Percentiles rank a stretch among this genome's conserved stretches.
These are phyloP conservation scores for Cladosporium sp. DNA, from an alignment of 2,329 filamentous ascomycete genomes.

Conservation along the genomic window DNA sequence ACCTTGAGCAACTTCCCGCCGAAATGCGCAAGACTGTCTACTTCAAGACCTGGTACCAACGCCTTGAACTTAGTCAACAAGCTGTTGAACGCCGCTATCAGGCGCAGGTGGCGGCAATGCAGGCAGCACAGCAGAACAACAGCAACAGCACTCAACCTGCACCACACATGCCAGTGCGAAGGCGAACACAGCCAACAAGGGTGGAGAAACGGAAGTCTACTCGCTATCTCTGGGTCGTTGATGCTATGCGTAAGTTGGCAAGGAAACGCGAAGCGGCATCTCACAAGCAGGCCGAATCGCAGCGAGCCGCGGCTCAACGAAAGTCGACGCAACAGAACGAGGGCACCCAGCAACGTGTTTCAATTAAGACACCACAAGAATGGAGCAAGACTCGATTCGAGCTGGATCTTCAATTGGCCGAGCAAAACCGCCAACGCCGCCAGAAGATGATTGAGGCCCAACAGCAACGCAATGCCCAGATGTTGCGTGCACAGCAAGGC, in stretches of 20 bases:
- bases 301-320: slow-evolving; percentile 67
- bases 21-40: slow-evolving; percentile 96
- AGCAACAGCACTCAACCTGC: slow-evolving; percentile 33
- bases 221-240: slow-evolving; percentile 81
- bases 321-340: slow-evolving; percentile 51
- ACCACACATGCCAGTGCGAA: slow-evolving; percentile 53
- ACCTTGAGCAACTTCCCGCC: slow-evolving; percentile 79
- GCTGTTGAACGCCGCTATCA: slow-evolving; percentile 56
- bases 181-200: slow-evolving; percentile 72
- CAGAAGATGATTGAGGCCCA: slow-evolving; percentile 55
- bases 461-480: slow-evolving; percentile 36
- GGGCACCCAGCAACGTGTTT: slow-evolving; percentile 24
- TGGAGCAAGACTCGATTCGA: slow-evolving; percentile 88
- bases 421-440: slow-evolving; percentile 55
- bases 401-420: slow-evolving; percentile 64
- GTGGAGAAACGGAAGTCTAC: slow-evolving; percentile 84
- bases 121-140: slow-evolving; percentile 47
- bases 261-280: slow-evolving; percentile 84
- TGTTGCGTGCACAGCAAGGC: slow-evolving; percentile 35
- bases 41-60: slow-evolving; percentile 69
- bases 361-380: slow-evolving; percentile 74
- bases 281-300: slow-evolving; percentile 81
- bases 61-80: slow-evolving; percentile 59
- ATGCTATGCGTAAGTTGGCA: slow-evolving; percentile 90
- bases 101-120: slow-evolving; percentile 48